Base-by-base conservation (phyloP, 163 green algal species). In the Scenedesmus sp. region DNA sequence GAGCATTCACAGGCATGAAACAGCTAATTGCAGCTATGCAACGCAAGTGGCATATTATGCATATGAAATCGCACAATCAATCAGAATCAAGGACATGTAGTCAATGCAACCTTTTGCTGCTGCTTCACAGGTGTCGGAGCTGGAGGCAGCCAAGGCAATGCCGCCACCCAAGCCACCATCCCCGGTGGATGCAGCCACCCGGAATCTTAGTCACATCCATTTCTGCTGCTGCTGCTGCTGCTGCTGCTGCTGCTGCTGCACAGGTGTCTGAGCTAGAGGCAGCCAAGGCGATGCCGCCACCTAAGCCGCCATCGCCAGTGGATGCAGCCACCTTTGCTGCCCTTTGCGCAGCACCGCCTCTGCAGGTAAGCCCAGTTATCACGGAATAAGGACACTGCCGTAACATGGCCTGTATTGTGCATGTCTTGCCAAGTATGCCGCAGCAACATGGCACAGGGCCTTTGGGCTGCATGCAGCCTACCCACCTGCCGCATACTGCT, bases 331-430 rank as follows among this genome's bases (percentile, higher is more conserved):
- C 84, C 57, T 98, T 98, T 91, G 54, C 93, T 46, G n/a, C 83
- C 64, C 94, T 98, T 23, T 98, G 96, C 91, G 70, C n/a, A 46
- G 90, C 94, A 85, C 94, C 94, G 23, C 97, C 97, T 9, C 91
- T 98, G 66, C 94, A 97, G 94, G 92, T 91, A 16, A 54, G 64
- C 82, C 34, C 34, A 46, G 34, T 46, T 46, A 46, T 46, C 34
- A 46, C 0, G 34, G 34, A 46, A 46, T 46, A 46, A 46, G 34
- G 34, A 46, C 34, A 46, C 34, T 46, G 34, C 34, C 34, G 34
- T 46, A 46, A 46, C 34, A 46, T 46, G 34, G 34, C 34, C 34
- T 46, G 34, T 46, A 46, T 46, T 46, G 34, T 46, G 34, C 34
- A 46, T 46, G 34, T 46, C 0, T 46, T 46, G 34, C 34, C 34